A percentile compares a stretch with the other conserved stretches of the same genome.
phyloP scores from a whole-genome alignment of 768 basidiomycete genomes.

The Amylocystis lapponica region DNA sequence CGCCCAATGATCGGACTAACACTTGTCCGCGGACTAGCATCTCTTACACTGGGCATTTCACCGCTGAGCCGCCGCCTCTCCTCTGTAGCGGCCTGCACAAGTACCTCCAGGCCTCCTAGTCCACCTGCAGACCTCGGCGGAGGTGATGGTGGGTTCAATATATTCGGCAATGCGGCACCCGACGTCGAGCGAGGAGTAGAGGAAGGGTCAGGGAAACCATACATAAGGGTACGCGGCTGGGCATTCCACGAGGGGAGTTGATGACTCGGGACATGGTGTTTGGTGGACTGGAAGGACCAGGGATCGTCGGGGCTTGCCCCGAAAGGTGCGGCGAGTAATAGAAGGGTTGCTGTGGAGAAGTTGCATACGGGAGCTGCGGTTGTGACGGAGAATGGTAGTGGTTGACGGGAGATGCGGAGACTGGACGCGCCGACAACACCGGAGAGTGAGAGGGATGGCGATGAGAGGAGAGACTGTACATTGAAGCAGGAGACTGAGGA shows the following conservation, averaged over 20 bases:
- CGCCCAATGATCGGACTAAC: neutral
- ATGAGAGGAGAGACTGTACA: conserved; percentile 2
- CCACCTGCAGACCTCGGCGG: conserved; percentile 17
- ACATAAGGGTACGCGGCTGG: no score
- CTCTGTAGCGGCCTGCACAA: conserved; percentile 67
- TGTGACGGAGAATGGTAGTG: neutral
- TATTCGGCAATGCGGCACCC: conserved; percentile 14
- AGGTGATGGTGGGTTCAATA: conserved; percentile 17
- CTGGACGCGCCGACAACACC: conserved; percentile 1
- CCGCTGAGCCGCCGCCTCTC: conserved; percentile 50
- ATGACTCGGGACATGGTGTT: no score
- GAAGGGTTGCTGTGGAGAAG: neutral
- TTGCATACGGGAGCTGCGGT: neutral
- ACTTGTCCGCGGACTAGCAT: neutral
- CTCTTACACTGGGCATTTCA: conserved; percentile 15
- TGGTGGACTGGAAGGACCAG: neutral
- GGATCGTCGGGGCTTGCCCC: neutral
- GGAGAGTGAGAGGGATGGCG: conserved; percentile 7
- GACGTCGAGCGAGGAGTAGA: conserved; percentile 9
- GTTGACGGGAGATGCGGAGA: conserved; percentile 5
- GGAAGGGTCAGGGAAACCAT: no score
- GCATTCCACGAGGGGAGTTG: no score
- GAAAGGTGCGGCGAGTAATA: neutral
- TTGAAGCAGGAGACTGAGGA: conserved; percentile 2
- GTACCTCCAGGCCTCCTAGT: conserved; percentile 48